Base-by-base conservation (phyloP, 163 green algal genomes). In the Trebouxiophyceae sp. region DNA sequence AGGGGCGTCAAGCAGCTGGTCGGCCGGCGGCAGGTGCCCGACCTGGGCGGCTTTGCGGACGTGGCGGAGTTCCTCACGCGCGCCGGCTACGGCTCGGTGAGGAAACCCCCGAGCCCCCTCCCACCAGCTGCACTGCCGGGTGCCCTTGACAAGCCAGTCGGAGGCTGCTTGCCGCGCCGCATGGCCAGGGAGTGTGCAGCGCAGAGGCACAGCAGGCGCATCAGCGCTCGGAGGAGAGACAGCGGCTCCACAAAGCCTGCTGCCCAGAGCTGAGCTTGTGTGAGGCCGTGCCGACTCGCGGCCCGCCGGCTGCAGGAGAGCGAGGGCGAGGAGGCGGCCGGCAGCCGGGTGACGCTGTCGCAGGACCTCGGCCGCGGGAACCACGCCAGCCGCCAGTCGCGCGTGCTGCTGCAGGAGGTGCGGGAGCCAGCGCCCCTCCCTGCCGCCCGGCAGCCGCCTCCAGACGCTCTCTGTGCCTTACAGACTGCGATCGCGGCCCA, bases 321-420 rank as follows among this genome's bases (percentile, higher is more conserved):
- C 55, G 92, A 98, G 75, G 90, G 80, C 0, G 92, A 97, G 81
- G 90, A 96, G 33, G 86, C 89, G 4, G 86, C 86, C 54, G 79
- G 81, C 19, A 77, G 68, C 6, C 77, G 84, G 2, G 89, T 97
- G 45, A 84, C 80, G 27, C 71, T 95, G 57, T 45, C 69, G 24
- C 67, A 87, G 44, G 77, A 83, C 57, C 47, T 77, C 61, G 79
- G 70, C 34, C 68, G 71, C 27, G 81, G 89, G 19, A 82, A 84
- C 58, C 65, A 74, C 28, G 79, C 77, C 1, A 24, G 67, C 3
- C 66, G 80, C 1, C 83, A 93, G 70, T 85, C 68, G 39, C 77
- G 86, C 0, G 80, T 96, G 34, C 77, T 78, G 57, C 83, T 96
- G 57, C 81, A 91, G 34, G 90, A 97, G 81, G 80, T 91, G 45